These are phyloP conservation scores for Ceratocystis cubensis DNA, from an alignment of 2,329 filamentous ascomycete genomes.

Conservation along the genomic window DNA sequence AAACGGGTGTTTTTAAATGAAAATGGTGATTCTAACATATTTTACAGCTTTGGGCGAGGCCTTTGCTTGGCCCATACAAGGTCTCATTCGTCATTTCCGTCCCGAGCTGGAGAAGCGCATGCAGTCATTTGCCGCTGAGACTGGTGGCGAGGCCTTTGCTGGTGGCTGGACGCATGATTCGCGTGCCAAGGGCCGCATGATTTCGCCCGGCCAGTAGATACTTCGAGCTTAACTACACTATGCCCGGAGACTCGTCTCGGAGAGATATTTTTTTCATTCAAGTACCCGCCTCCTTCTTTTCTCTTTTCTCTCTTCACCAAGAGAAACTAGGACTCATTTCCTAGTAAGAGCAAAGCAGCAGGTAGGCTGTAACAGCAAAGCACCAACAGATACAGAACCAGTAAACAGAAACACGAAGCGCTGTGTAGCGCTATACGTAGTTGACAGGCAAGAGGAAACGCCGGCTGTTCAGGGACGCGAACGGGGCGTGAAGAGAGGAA, in stretches of 20 bases:
- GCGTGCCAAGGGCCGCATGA: conserved; percentile 63
- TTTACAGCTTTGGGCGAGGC: conserved; percentile 73
- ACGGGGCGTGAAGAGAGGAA: background rate
- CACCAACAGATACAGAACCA: conserved; percentile 9
- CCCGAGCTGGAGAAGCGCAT: conserved; percentile 90
- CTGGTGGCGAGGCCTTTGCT: conserved; percentile 62
- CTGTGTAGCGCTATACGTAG: conserved; percentile 22
- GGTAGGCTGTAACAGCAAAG: conserved; percentile 6
- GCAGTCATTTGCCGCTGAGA: conserved; percentile 60
- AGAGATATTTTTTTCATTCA: background rate
- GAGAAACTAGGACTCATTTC: background rate
- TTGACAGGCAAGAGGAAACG: background rate
- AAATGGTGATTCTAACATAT: background rate
- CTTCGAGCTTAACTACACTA: background rate
- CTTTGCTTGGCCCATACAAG: conserved; percentile 97
- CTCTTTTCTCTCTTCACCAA: background rate
- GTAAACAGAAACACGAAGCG: conserved; percentile 25
- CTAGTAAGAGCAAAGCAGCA: background rate
- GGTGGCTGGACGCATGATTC: conserved; percentile 78
- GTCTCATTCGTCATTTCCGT: conserved; percentile 94
- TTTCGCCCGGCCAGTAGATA: conserved; percentile 77
- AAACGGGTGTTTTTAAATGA: background rate
- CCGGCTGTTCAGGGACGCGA: background rate
- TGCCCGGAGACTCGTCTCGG: too few relatives aligned
- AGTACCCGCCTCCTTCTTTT: background rate